Base-by-base conservation (phyloP, 345 rosid species). In the Rhizophora mangle region DNA sequence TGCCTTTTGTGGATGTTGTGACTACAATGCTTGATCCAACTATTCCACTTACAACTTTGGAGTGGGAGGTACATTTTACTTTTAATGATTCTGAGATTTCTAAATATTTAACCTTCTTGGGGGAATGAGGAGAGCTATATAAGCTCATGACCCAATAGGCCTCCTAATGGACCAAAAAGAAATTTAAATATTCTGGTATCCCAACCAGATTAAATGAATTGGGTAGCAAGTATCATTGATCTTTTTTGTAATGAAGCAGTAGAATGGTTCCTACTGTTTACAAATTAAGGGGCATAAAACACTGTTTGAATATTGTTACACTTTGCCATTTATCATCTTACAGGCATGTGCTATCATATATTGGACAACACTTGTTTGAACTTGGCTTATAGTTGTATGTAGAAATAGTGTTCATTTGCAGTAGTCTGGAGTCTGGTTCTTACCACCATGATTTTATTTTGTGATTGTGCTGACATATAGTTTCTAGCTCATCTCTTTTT, bases 1-100 rank as follows among this genome's bases (percentile, higher is more conserved):
- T 95, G 58, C 99, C 99, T 74, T 95, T 95, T 61, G 93, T 95
- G 57, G 99, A 95, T 78, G 99, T 72, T 53, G 6, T 95, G 85
- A 95, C 97, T 34, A 95, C 97, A 70, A 95, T 95, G 96, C 88
- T 95, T 60, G 99, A 92, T 84, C 96, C 99, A 71, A 85, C 87
- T 22, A 87, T 95, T 64, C 97, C 96, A 53, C 96, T 95, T 70
- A 95, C 99, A 19, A 95, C 99, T 72, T 78, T 96, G 37, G 99
- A 95, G 85, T 95, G 97, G 97, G 96, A 95, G 99, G 99, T 89
- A 73, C 46, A 51, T 55, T 60, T 55, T 37, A 6, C 32, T 49
- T 39, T 21, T 43, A 32, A 18, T 30, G 19, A 22, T 69, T 32
- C 22, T 1, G 11, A 13, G 10, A 13, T 24, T 31, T 53, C 29